Conservation (phyloP, 768 basidiomycete genomes). For the Calocybe cyanea region DNA sequence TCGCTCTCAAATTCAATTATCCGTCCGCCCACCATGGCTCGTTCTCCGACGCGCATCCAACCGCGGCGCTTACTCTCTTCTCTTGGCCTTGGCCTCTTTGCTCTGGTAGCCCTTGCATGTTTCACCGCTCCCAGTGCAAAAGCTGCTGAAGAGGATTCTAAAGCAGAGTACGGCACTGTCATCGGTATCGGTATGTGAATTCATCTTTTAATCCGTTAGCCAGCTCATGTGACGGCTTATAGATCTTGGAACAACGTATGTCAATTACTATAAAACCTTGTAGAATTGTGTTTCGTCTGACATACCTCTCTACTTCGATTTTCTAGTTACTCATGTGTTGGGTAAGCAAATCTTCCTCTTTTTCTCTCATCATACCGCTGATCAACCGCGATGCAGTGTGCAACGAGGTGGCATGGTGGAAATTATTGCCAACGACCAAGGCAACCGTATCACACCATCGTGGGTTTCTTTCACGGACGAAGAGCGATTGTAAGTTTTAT, state of each 20-base stretch:
- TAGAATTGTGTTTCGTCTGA: no score
- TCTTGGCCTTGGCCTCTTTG: constrained; percentile 56
- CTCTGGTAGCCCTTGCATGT: constrained; percentile 68
- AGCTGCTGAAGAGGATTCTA: constrained; percentile 53
- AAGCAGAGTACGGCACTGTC: constrained; percentile 83
- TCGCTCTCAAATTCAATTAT: constrained; percentile 19
- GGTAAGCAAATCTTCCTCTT: no score
- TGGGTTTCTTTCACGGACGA: constrained; percentile 83
- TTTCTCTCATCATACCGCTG: no score
- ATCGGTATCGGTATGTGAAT: constrained; percentile 79
- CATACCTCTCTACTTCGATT: constrained; percentile 12
- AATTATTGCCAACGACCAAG: constrained; percentile 88
- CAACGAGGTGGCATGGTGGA: constrained; percentile 84
- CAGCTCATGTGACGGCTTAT: constrained; percentile 13
- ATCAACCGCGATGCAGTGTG: constrained; percentile 44
- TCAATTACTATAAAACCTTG: no score
- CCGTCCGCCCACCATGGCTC: constrained; percentile 34
- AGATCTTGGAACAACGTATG: constrained; percentile 91
- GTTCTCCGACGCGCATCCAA: constrained; percentile 55
- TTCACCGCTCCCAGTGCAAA: constrained; percentile 59
- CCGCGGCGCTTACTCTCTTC: constrained; percentile 54
- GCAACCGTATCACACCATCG: constrained; percentile 86
- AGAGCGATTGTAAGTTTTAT: constrained; percentile 56
- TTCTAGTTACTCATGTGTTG: constrained; percentile 89
- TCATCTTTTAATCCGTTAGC: neutral